These are phyloP conservation scores for Kokia cookei DNA, from an alignment of 441 rosid species.

Conservation along the genomic window DNA sequence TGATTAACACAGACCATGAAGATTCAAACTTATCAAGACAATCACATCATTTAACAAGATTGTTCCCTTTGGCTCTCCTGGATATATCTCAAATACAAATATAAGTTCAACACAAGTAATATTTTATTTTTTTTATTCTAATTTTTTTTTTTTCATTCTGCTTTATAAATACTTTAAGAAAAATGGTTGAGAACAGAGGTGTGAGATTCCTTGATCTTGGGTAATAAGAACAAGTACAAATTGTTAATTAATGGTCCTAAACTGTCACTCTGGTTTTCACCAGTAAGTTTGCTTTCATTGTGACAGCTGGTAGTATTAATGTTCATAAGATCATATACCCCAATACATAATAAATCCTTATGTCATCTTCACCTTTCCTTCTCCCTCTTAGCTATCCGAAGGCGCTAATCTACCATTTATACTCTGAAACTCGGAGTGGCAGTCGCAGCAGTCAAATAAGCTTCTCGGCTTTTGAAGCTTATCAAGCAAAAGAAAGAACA, in stretches of 20 bases:
- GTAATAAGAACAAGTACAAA: conserved; percentile 4
- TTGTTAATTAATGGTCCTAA: not conserved
- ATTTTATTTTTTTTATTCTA: no score
- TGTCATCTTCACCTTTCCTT: not conserved
- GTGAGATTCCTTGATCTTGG: not conserved
- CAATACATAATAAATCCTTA: not conserved
- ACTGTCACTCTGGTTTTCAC: not conserved
- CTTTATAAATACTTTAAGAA: no score
- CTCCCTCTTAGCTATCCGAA: not conserved
- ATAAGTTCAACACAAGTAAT: no score
- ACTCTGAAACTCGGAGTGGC: not conserved
- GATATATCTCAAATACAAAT: no score
- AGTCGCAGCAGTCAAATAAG: not conserved
- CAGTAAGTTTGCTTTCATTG: not conserved
- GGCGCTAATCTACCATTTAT: not conserved
- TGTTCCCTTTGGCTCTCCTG: no score
- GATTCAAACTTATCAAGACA: no score
- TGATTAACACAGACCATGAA: no score
- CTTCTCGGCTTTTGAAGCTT: conserved; percentile 13
- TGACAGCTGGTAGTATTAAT: not conserved
- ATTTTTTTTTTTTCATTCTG: no score
- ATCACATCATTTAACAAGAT: no score
- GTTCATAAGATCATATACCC: not conserved
- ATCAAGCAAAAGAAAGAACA: not conserved
- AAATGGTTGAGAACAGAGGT: not conserved